Evolutionary conservation across 345 rosid species (phyloP).

Genomic region (Salix exigua): DNA sequence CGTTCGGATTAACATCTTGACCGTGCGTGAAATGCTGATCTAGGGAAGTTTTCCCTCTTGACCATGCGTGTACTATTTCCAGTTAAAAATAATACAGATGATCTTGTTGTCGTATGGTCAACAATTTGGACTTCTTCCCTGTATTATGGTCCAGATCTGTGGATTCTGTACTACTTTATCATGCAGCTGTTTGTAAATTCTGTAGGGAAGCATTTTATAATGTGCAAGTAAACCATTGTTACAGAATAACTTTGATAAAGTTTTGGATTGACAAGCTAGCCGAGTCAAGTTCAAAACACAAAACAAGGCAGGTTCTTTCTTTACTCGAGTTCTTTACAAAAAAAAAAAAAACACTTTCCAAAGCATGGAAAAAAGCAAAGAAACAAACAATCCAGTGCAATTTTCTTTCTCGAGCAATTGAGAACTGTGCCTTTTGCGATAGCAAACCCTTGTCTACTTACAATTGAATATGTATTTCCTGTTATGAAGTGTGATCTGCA

Average conservation of each 20-base stretch:
- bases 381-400: constrained; percentile 24
- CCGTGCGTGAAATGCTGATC: background rate
- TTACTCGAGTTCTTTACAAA: constrained; percentile 22
- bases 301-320: constrained; percentile 1
- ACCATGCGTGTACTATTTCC: background rate
- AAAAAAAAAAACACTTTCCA: constrained; percentile 17
- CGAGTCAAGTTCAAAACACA: background rate
- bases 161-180: background rate
- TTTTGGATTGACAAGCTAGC: background rate
- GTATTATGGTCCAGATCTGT: background rate
- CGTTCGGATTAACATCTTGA: background rate
- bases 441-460: constrained; percentile 25
- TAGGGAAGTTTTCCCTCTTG: background rate
- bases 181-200: background rate
- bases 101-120: background rate
- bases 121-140: background rate
- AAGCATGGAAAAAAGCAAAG: constrained; percentile 16
- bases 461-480: constrained; percentile 23
- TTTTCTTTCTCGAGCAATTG: constrained; percentile 17
- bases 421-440: constrained; percentile 15
- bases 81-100: no score
- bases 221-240: background rate
- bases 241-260: background rate
- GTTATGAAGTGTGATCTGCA: constrained; percentile 13
- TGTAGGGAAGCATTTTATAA: background rate